Conservation (phyloP, 768 basidiomycete genomes). For the Pisolithus marmoratus region DNA sequence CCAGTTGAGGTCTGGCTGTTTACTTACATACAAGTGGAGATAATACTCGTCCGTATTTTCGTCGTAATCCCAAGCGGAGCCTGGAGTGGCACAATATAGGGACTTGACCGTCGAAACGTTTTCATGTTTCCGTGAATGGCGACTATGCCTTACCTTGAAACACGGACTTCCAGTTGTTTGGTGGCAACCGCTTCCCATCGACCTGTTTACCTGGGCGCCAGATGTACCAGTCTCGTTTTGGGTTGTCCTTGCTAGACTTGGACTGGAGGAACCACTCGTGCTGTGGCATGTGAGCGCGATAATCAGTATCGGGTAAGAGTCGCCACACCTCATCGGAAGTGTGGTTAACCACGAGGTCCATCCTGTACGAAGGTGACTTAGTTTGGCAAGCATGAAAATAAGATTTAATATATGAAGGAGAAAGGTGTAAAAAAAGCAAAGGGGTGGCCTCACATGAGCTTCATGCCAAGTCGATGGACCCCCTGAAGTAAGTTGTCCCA, state of each 20-base stretch:
- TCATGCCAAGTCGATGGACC: constrained; percentile 58
- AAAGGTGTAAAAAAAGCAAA: constrained; percentile 10
- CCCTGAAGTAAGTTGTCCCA: constrained; percentile 49
- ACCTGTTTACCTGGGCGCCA: constrained; percentile 60
- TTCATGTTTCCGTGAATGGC: not conserved
- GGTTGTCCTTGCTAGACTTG: constrained; percentile 40
- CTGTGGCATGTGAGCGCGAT: constrained; percentile 26
- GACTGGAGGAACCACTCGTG: constrained; percentile 70
- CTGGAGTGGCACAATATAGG: constrained; percentile 24
- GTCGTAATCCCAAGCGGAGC: constrained; percentile 70
- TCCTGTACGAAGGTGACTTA: constrained; percentile 33
- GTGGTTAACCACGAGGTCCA: constrained; percentile 77
- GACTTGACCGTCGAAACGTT: not conserved
- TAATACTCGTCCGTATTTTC: constrained; percentile 62
- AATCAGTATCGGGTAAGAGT: constrained; percentile 3
- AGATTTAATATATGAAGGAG: constrained; percentile 2
- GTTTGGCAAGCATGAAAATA: constrained; percentile 1
- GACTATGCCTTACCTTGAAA: constrained; percentile 48
- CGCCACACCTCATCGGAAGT: constrained; percentile 53
- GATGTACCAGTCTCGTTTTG: constrained; percentile 73
- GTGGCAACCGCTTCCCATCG: constrained; percentile 50
- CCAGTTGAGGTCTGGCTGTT: constrained; percentile 79
- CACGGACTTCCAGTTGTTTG: constrained; percentile 68
- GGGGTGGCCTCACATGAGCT: constrained; percentile 47
- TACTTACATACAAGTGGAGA: constrained; percentile 58